phyloP scores from a whole-genome alignment of 2,329 filamentous ascomycete species.

The Exophiala mesophila region DNA sequence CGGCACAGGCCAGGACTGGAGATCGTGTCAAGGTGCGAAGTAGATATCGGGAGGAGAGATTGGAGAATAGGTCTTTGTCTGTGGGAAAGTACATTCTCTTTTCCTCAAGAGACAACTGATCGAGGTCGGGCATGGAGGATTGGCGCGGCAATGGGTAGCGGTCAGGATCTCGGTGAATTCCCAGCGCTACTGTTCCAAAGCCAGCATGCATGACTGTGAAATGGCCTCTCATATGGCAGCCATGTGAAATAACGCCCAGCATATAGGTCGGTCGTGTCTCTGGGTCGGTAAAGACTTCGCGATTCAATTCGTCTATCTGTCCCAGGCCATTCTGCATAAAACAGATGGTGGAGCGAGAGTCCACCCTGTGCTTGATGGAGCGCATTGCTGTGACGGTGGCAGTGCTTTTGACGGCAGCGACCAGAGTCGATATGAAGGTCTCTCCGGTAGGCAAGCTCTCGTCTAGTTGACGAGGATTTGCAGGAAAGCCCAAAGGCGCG shows the following conservation, averaged over 20 bases:
- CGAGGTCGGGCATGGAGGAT: slow-evolving; percentile 11
- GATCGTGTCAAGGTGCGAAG: slow-evolving; percentile 59
- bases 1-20: slow-evolving; percentile 57
- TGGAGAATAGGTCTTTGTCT: slow-evolving; percentile 24
- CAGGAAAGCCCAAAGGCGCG: slow-evolving; percentile 19
- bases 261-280: slow-evolving; percentile 68
- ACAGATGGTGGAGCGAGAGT: slow-evolving; percentile 64
- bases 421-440: slow-evolving; percentile 63
- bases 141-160: slow-evolving; percentile 21
- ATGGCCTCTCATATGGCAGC: slow-evolving; percentile 43
- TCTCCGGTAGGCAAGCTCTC: slow-evolving; percentile 30
- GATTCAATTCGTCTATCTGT: slow-evolving; percentile 70
- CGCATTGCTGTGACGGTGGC: slow-evolving; percentile 63
- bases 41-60: slow-evolving; percentile 52
- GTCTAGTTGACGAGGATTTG: slow-evolving; percentile 16
- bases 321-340: slow-evolving; percentile 81
- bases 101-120: slow-evolving; percentile 23
- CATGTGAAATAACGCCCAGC: slow-evolving; percentile 61
- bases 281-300: slow-evolving; percentile 63
- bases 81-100: slow-evolving; percentile 20
- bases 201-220: slow-evolving; percentile 56
- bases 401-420: slow-evolving; percentile 72
- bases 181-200: slow-evolving; percentile 55
- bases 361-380: slow-evolving; percentile 62
- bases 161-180: slow-evolving; percentile 42